Evolutionary conservation across 192 early-diverging fungal genomes (phyloP).

Genomic region (Haplosporangium gracile): DNA sequence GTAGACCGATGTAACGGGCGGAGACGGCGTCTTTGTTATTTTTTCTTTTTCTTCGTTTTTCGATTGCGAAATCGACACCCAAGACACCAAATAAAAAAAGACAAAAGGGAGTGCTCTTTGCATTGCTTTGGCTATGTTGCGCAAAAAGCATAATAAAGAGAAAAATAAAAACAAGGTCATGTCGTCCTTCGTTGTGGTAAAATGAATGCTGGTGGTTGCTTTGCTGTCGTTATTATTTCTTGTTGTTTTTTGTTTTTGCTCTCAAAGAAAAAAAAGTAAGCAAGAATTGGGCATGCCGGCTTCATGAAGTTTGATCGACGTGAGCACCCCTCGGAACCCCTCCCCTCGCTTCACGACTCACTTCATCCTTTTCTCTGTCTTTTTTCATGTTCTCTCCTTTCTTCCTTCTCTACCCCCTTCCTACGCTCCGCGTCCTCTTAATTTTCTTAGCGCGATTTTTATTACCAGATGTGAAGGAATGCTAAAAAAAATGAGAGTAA

Average conservation of each 20-base stretch:
- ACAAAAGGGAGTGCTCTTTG: background rate
- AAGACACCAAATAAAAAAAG: background rate
- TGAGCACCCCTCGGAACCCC: background rate
- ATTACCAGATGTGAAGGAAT: background rate
- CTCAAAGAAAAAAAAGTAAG: background rate
- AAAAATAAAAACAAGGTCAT: background rate
- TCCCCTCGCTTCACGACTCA: background rate
- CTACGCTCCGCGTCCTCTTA: background rate
- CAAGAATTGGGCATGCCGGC: background rate
- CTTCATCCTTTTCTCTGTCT: background rate
- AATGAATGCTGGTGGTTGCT: background rate
- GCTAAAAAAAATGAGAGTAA: background rate
- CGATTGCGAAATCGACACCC: background rate
- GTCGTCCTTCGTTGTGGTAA: background rate
- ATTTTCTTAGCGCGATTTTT: background rate
- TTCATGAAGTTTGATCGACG: constrained; percentile 1
- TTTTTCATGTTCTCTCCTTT: background rate
- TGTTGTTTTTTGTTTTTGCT: background rate
- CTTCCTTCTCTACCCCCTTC: background rate
- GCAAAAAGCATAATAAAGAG: background rate
- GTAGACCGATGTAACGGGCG: background rate
- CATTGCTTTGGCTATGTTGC: background rate
- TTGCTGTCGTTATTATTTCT: background rate
- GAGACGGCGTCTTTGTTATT: background rate
- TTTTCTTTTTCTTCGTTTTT: background rate